Conservation (phyloP, 2,329 filamentous ascomycete genomes). For the Whalleya microplaca region DNA sequence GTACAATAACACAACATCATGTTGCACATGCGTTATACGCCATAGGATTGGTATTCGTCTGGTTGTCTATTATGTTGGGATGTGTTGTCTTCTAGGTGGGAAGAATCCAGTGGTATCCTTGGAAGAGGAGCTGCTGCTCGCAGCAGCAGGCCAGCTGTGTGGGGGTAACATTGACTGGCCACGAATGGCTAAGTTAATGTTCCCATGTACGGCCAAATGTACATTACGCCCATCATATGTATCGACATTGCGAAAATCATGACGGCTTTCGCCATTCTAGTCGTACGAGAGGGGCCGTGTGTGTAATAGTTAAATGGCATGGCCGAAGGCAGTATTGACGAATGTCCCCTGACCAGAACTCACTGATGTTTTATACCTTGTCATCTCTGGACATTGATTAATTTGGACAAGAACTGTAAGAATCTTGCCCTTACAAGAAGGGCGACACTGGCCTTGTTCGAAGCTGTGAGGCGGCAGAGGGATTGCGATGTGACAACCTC, state of each 20-base stretch:
- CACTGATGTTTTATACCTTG: conserved; percentile 11
- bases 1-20: conserved; percentile 22
- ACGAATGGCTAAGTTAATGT: background rate
- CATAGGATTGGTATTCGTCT: conserved; percentile 15
- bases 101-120: conserved; percentile 7
- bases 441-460: conserved; percentile 5
- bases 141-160: conserved; percentile 4
- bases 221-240: background rate
- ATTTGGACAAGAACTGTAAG: conserved; percentile 7
- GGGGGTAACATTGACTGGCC: conserved; percentile 19
- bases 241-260: conserved; percentile 16
- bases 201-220: background rate
- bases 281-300: conserved; percentile 12
- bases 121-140: background rate
- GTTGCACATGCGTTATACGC: conserved; percentile 8
- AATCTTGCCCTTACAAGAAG: conserved; percentile 1
- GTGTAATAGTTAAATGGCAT: conserved; percentile 13
- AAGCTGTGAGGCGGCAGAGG: conserved; percentile 16
- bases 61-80: conserved; percentile 13
- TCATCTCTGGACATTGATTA: conserved; percentile 13
- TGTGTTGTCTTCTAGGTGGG: conserved; percentile 7
- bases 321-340: conserved; percentile 5
- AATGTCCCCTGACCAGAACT: conserved; percentile 7
- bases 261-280: conserved; percentile 11
- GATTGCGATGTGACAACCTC: conserved; percentile 19